Conservation (phyloP, 805 yeast species). For the Citeromyces matritensis region DNA sequence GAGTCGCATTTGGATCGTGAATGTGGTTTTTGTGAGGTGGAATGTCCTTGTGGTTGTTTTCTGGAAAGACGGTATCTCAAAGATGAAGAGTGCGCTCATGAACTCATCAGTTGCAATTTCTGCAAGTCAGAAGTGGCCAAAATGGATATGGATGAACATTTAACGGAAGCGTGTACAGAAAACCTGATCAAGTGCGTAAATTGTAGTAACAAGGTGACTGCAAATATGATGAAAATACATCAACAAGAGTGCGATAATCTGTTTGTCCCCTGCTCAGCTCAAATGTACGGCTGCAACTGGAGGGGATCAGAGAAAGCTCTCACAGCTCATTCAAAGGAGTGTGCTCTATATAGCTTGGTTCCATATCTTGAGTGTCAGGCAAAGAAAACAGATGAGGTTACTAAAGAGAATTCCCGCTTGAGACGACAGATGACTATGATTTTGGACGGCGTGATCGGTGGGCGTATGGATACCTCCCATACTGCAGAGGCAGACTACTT, state of each 20-base stretch:
- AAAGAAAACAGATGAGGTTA: conserved; percentile 12
- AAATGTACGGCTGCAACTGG: conserved; percentile 35
- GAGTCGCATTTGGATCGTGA: conserved; percentile 28
- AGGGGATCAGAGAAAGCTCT: conserved; percentile 16
- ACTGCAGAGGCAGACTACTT: conserved; percentile 17
- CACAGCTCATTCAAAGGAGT: conserved; percentile 12
- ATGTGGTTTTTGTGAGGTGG: conserved; percentile 21
- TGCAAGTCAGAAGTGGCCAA: conserved; percentile 17
- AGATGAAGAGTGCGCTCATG: conserved; percentile 21
- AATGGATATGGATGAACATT: conserved; percentile 18
- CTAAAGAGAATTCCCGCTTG: conserved; percentile 20
- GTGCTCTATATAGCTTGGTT: conserved; percentile 12
- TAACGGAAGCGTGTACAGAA: conserved; percentile 19
- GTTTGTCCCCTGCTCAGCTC: conserved; percentile 29
- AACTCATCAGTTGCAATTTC: conserved; percentile 16
- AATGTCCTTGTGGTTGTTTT: conserved; percentile 11
- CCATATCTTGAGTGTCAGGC: conserved; percentile 12
- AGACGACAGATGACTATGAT: conserved; percentile 28
- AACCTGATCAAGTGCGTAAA: conserved; percentile 21
- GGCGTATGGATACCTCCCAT: conserved; percentile 33
- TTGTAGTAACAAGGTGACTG: conserved; percentile 26
- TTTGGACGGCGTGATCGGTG: conserved; percentile 30
- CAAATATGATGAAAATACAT: conserved; percentile 21
- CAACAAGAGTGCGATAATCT: conserved; percentile 23
- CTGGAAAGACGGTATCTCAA: background rate